phyloP scores from a whole-genome alignment of 805 yeast species.

The Wickerhamiella cacticola region DNA sequence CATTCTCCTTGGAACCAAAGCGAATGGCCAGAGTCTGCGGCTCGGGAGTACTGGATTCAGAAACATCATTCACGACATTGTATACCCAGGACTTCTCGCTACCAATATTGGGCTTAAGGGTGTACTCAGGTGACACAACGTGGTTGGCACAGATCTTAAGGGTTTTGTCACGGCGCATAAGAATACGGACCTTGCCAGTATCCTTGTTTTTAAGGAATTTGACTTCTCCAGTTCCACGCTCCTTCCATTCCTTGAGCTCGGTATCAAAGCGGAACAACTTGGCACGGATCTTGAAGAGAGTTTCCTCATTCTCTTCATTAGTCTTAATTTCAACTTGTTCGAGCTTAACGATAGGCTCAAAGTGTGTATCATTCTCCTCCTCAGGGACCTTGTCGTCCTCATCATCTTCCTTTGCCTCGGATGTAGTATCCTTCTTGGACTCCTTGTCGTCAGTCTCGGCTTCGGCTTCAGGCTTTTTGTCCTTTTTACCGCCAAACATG shows the following conservation, averaged over 20 bases:
- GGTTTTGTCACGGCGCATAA: conserved; percentile 99
- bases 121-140: conserved; percentile 60
- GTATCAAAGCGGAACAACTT: conserved; percentile 74
- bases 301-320: conserved; percentile 83
- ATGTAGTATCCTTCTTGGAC: conserved; percentile 33
- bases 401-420: conserved; percentile 20
- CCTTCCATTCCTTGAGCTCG: conserved; percentile 79
- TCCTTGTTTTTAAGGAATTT: conserved; percentile 84
- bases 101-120: conserved; percentile 84
- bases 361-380: conserved; percentile 77
- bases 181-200: conserved; percentile 69
- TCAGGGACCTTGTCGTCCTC: conserved; percentile 47
- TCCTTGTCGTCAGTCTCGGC: conserved; percentile 23
- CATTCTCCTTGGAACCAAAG: conserved; percentile 53
- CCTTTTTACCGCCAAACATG: conserved; percentile 88
- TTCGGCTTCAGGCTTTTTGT: conserved; percentile 40
- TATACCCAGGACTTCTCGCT: conserved; percentile 98
- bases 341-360: conserved; percentile 89
- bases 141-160: conserved; percentile 97
- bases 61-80: conserved; percentile 82
- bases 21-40: conserved; percentile 95
- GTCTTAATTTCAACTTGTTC: conserved; percentile 96
- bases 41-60: conserved; percentile 83
- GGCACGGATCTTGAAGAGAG: conserved; percentile 75
- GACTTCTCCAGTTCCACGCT: conserved; percentile 98